Conservation (phyloP, 2,329 filamentous ascomycete genomes). For the Monosporascus sp. region DNA sequence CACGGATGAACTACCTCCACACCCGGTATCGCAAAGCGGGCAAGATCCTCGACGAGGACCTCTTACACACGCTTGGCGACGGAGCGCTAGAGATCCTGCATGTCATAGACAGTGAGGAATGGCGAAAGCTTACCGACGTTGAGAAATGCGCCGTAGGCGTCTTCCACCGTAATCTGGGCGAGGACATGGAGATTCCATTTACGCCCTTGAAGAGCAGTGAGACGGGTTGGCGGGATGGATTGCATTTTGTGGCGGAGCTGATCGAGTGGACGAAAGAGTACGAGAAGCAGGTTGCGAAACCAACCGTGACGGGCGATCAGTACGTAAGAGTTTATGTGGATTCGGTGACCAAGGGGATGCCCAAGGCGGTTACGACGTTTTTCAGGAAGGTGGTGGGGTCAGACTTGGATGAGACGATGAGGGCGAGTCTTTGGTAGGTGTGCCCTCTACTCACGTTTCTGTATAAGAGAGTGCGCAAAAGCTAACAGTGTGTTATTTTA, state of each 20-base stretch:
- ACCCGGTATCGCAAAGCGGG: constrained; percentile 29
- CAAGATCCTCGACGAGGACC: constrained; percentile 31
- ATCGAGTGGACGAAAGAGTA: constrained; percentile 16
- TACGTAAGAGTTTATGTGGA: constrained; percentile 11
- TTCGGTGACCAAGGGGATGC: constrained; percentile 28
- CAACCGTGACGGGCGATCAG: constrained; percentile 29
- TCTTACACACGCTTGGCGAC: constrained; percentile 31
- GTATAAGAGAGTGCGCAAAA: background rate
- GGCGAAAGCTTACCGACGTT: constrained; percentile 18
- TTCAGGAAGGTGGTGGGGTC: background rate
- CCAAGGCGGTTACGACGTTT: background rate
- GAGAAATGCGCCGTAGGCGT: constrained; percentile 22
- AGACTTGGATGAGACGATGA: background rate
- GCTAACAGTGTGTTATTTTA: background rate
- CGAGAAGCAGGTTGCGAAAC: constrained; percentile 17
- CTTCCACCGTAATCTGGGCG: constrained; percentile 21
- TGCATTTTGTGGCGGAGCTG: constrained; percentile 20
- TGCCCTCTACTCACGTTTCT: background rate
- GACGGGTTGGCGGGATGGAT: constrained; percentile 12
- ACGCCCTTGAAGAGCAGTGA: constrained; percentile 16
- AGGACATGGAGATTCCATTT: constrained; percentile 23
- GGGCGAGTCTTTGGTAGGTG: background rate
- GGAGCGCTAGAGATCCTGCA: constrained; percentile 10
- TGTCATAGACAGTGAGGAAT: constrained; percentile 15
- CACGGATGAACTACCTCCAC: constrained; percentile 36